Percentiles rank a stretch among this genome's conserved stretches.
phyloP scores from a whole-genome alignment of 2,329 filamentous ascomycete genomes.

The Elsinoe batatas region DNA sequence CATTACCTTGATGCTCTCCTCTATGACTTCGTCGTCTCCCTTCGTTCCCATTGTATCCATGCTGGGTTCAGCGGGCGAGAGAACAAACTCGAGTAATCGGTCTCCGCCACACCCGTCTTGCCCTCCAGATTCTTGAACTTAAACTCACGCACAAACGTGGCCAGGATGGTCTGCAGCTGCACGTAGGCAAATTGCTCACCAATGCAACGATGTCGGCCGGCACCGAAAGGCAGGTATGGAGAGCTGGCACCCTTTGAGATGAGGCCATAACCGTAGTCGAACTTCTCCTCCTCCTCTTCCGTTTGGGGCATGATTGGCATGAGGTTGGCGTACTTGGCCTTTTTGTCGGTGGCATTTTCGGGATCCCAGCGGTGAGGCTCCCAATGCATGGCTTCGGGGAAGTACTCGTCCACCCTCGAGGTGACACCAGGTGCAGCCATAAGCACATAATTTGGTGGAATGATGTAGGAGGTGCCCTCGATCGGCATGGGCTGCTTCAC shows the following conservation, averaged over 20 bases:
- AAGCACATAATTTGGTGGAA: slow-evolving; percentile 71
- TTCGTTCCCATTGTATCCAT: slow-evolving; percentile 64
- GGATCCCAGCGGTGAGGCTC: slow-evolving; percentile 85
- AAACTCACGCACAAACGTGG: slow-evolving; percentile 65
- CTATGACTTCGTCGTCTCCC: slow-evolving; percentile 29
- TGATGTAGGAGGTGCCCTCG: slow-evolving; percentile 69
- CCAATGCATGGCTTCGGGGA: slow-evolving; percentile 75
- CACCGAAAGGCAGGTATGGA: slow-evolving; percentile 89
- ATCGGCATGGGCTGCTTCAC: slow-evolving; percentile 82
- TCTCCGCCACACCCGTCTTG: slow-evolving; percentile 56
- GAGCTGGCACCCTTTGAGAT: slow-evolving; percentile 84
- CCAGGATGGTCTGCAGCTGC: slow-evolving; percentile 78
- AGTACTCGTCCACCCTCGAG: slow-evolving; percentile 60
- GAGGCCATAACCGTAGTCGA: slow-evolving; percentile 89
- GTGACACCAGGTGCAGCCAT: slow-evolving; percentile 79
- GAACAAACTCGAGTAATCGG: slow-evolving; percentile 53
- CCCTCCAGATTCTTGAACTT: slow-evolving; percentile 69
- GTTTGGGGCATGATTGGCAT: slow-evolving; percentile 21
- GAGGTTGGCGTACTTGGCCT: slow-evolving; percentile 27
- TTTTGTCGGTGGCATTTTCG: slow-evolving; percentile 41
- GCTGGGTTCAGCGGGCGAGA: slow-evolving; percentile 36
- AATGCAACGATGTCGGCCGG: slow-evolving; percentile 86
- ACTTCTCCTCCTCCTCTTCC: slow-evolving; percentile 54
- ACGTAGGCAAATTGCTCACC: slow-evolving; percentile 94
- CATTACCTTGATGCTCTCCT: background rate